Evolutionary conservation across 2,329 filamentous ascomycete species (phyloP).

Genomic region (Cercospora beticola): DNA sequence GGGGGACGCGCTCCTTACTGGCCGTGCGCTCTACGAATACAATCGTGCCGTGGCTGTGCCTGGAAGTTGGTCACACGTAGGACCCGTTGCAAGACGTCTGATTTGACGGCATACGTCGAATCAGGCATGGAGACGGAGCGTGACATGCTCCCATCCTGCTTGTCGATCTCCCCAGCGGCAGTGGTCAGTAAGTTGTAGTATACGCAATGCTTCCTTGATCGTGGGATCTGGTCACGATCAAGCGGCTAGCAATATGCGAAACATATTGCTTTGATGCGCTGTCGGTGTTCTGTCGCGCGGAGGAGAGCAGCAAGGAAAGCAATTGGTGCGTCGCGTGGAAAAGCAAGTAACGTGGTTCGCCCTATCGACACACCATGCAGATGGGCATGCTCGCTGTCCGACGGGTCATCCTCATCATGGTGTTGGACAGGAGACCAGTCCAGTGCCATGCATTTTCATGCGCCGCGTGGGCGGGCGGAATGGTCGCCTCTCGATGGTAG

Average conservation of each 20-base stretch:
- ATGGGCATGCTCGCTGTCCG: slow-evolving; percentile 13
- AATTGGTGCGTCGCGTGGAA: slow-evolving; percentile 3
- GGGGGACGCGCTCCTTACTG: slow-evolving; percentile 12
- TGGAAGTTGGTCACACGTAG: slow-evolving; percentile 20
- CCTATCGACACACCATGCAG: slow-evolving; percentile 3
- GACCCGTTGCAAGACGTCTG: slow-evolving; percentile 11
- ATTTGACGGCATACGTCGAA: slow-evolving; percentile 12
- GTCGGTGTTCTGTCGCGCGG: slow-evolving; percentile 8
- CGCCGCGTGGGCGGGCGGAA: slow-evolving; percentile 1
- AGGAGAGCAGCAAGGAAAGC: background rate
- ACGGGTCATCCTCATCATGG: background rate
- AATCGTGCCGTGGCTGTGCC: slow-evolving; percentile 21
- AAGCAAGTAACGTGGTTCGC: slow-evolving; percentile 5
- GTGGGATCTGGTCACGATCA: background rate
- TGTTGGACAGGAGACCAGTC: background rate
- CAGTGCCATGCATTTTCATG: background rate
- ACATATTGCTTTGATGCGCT: slow-evolving; percentile 11
- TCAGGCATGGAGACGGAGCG: slow-evolving; percentile 11
- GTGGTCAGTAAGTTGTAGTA: background rate
- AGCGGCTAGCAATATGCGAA: background rate
- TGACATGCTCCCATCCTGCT: slow-evolving; percentile 10
- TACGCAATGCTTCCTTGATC: slow-evolving; percentile 5
- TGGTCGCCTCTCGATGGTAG: background rate
- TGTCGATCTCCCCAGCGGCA: background rate
- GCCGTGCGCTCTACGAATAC: slow-evolving; percentile 13